Evolutionary conservation across 345 rosid genomes (phyloP), one percentile per base, ranked within the genome.

Genomic region (Mallotus nudiflorus): DNA sequence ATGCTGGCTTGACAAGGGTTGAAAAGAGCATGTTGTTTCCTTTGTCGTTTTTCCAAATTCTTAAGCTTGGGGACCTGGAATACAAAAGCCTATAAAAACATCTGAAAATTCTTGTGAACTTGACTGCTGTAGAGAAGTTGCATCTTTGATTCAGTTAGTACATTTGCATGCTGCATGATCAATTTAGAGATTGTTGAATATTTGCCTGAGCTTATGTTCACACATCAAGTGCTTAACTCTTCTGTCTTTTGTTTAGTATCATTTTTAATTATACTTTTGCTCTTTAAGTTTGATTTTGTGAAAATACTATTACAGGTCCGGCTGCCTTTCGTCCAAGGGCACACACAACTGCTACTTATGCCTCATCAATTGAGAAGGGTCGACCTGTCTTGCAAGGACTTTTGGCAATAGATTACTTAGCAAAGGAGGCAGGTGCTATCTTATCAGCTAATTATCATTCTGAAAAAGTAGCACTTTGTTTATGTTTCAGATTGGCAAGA

Each of bases 341-440:
- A 42, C 89, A 89, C 75, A 62, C 89, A 65, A 67, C 75, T 69
- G 76, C 85, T 79, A 62, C 82, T 60, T 95, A 95, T 82, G 82
- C 87, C 75, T 62, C 88, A 28, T 85, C 83, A 0, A 73, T 92
- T 76, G 99, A 95, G 84, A 95, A 90, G 82, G 99, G 98, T 66
- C 89, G 99, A 67, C 99, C 99, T 75, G 87, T 95, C 78, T 81
- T 95, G 62, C 98, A 95, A 80, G 99, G 99, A 45, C 98, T 95
- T 81, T 75, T 90, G 84, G 98, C 98, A 33, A 92, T 92, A 59
- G 98, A 92, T 77, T 93, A 87, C 84, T 87, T 95, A 64, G 94
- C 98, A 69, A 90, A 88, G 83, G 99, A 95, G 96, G 99, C 78
- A 85, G 80, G 92, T 66, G 18, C 73, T 62, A 63, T 63, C 73